Base-by-base conservation (phyloP, 148 eudicot species). In the Rheum nobile region DNA sequence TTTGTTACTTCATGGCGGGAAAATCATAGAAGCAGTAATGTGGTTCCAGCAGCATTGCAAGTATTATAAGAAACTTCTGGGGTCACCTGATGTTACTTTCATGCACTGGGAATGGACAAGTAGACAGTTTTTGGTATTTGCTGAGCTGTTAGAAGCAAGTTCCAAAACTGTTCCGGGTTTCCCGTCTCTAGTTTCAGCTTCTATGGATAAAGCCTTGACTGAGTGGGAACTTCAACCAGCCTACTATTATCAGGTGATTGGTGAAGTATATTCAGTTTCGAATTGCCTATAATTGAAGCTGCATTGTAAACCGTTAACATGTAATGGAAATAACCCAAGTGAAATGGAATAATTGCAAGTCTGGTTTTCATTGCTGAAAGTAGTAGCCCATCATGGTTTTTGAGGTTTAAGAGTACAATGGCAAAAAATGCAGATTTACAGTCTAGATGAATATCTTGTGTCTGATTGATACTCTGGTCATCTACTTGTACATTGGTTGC, bases 51-150 rank as follows among this genome's bases (percentile, higher is more conserved):
- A 84, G 79, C 99, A 95, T 73, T 83, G 39, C 80, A 74, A 77
- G 79, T 80, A 88, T 78, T 95, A 92, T 78, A 86, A 82, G 79
- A 89, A 75, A 82, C 90, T 95, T 69, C 76, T 84, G 44, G 99
- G 99, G 77, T 83, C 82, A 17, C 81, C 92, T 63, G 94, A 95
- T 80, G 94, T 84, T 72, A 88, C 81, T 83, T 95, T 90, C 84
- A 87, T 90, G 82, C 97, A 95, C 72, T 95, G 99, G 99, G 96
- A 92, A 78, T 95, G 99, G 99, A 80, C 92, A 61, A 88, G 97
- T 87, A 86, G 96, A 77, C 99, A 95, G 74, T 95, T 84, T 86
- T 79, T 95, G 84, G 97, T 89, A 52, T 95, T 95, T 81, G 99
- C 97, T 24, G 96, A 95, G 78, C 84, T 95, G 43, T 82, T 95